Evolutionary conservation across 176 grass and related monocot species (phyloP), one percentile per base, ranked within the genome.

Genomic region (Cenchrus americanus): DNA sequence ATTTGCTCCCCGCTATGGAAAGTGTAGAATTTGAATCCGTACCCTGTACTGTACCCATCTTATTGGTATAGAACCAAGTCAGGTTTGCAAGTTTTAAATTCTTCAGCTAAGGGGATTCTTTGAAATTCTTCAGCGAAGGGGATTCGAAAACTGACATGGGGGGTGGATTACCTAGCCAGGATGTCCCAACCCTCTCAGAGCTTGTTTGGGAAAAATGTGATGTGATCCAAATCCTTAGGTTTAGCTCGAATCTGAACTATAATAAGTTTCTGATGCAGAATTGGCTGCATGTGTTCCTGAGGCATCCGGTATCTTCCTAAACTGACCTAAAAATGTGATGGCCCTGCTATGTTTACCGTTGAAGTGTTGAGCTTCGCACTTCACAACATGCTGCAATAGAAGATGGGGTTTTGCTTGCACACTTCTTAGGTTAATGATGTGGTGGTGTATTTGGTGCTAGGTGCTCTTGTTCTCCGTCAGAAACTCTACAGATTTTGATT

Each of bases 381-480:
- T 76, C 73, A 41, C 17, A 0, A 59, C 69, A 5, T 66, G 58
- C 21, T 73, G 15, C 12, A 23, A 17, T 61, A 3, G 5, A 69
- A 41, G 3, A 50, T 51, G 3, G 14, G 2, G 13, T 66, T 64
- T 32, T 78, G 69, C 40, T 23, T 59, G 8, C 27, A 6, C 0
- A 9, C 44, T 59, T 71, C 6, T 73, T 5, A 51, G 49, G 58
- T 47, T 64, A 74, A 59, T 24, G 27, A 66, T 52, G 11, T 41
- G 54, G 11, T 55, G 14, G 7, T 42, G 23, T 57, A 1, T 26
- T 27, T 65, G 14, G 23, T 54, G 44, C 17, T 10, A 15, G 61
- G 41, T 89, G 19, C 10, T 78, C 58, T 57, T 53, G 11, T 71
- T 46, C 10, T 72, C 27, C 7, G 62, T 51, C 43, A 71, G 23